Evolutionary conservation across 1,284 basidiomycete genomes (phyloP).

Genomic region (Ustilago hordei): DNA sequence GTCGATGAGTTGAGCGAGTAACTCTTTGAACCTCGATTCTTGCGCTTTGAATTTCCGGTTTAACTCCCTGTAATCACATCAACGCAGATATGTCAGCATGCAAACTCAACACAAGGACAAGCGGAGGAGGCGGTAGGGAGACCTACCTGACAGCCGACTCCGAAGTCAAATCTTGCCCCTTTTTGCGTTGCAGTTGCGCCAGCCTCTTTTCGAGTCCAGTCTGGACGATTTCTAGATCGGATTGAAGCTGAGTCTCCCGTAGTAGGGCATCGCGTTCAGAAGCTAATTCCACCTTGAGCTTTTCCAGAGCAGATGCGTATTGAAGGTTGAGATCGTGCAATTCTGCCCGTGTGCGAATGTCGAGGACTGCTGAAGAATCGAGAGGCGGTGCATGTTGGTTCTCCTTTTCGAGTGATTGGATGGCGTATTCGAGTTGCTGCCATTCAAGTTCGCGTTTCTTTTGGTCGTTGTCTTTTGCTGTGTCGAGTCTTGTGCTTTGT

Average conservation of each 20-base stretch:
- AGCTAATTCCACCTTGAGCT: conserved; percentile 20
- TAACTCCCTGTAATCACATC: conserved; percentile 20
- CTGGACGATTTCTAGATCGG: conserved; percentile 28
- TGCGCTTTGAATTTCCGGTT: conserved; percentile 25
- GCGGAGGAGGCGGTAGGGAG: background rate
- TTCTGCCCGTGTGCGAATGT: conserved; percentile 38
- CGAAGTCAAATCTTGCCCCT: conserved; percentile 22
- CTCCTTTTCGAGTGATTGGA: conserved; percentile 33
- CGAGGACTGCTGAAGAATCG: conserved; percentile 25
- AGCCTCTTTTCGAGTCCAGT: conserved; percentile 25
- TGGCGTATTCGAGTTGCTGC: conserved; percentile 46
- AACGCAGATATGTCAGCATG: conserved; percentile 2
- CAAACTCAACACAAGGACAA: background rate
- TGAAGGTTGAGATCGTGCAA: conserved; percentile 37
- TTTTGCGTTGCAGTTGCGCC: conserved; percentile 26
- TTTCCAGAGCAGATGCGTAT: conserved; percentile 25
- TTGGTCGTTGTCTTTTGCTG: conserved; percentile 9
- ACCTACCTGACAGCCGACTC: conserved; percentile 35
- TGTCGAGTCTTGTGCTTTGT: background rate
- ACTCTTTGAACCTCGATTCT: conserved; percentile 25
- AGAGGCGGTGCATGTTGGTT: conserved; percentile 27
- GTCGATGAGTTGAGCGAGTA: conserved; percentile 38
- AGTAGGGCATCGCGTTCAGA: conserved; percentile 31
- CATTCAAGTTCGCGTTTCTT: conserved; percentile 31
- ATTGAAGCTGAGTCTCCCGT: conserved; percentile 31